Conservation (phyloP, 1,284 basidiomycete species). For the Leccinum griseonigrum region DNA sequence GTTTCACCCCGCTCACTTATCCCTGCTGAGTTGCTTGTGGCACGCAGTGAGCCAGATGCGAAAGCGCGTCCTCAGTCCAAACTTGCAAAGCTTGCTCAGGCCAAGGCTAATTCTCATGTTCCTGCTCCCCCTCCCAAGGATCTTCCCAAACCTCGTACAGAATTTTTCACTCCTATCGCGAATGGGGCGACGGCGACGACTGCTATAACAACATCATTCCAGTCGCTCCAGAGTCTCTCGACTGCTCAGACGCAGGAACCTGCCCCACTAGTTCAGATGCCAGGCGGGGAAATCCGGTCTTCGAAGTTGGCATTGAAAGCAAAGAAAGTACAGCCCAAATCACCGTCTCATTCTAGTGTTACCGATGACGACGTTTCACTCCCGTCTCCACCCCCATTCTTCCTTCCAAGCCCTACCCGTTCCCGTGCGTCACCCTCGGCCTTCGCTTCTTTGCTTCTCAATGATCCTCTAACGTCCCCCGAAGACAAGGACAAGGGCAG, state of each 20-base stretch:
- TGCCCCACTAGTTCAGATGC: slow-evolving; percentile 30
- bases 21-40: slow-evolving; percentile 9
- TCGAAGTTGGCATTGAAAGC: slow-evolving; percentile 72
- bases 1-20: slow-evolving; percentile 4
- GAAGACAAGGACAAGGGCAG: slow-evolving; percentile 36
- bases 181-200: slow-evolving; percentile 75
- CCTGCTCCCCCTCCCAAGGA: slow-evolving; percentile 33
- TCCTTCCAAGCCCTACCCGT: slow-evolving; percentile 47
- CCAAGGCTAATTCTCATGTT: slow-evolving; percentile 44
- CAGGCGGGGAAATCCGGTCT: slow-evolving; percentile 37
- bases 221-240: slow-evolving; percentile 53
- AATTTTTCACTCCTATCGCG: slow-evolving; percentile 70
- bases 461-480: slow-evolving; percentile 45
- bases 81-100: slow-evolving; percentile 64
- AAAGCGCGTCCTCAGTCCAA: slow-evolving; percentile 57
- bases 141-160: slow-evolving; percentile 48
- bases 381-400: slow-evolving; percentile 50
- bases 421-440: slow-evolving; percentile 71
- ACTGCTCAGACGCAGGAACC: slow-evolving; percentile 23
- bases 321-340: slow-evolving; percentile 48
- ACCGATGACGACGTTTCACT: slow-evolving; percentile 39
- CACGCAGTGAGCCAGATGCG: slow-evolving; percentile 15
- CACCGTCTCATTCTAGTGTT: slow-evolving; percentile 31
- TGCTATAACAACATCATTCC: slow-evolving; percentile 76
- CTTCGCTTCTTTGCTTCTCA: slow-evolving; percentile 70